Evolutionary conservation across 495 filamentous ascomycete genomes (phyloP).

Genomic region (Penicillium turbatum): DNA sequence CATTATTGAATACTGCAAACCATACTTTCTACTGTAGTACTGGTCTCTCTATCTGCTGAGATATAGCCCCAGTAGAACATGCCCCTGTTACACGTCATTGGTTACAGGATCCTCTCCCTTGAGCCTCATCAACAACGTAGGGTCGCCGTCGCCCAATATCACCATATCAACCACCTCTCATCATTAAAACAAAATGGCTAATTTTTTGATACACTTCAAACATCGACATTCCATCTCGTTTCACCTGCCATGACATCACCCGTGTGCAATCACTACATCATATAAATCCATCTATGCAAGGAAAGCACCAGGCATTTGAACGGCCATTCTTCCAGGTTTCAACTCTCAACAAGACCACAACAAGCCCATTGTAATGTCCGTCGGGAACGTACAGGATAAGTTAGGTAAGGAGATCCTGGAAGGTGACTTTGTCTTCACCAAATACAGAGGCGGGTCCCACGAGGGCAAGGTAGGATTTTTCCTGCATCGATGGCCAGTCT

Average conservation of each 20-base stretch:
- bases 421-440: slow-evolving; percentile 19
- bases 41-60: too few species aligned
- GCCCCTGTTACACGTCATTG: neutral
- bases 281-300: neutral
- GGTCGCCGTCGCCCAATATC: neutral
- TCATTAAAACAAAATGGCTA: neutral
- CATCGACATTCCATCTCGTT: neutral
- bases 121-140: slow-evolving; percentile 4
- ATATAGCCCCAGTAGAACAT: too few species aligned
- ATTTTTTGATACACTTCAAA: neutral
- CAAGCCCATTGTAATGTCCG: too few species aligned
- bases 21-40: too few species aligned
- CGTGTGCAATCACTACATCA: slow-evolving; percentile 6
- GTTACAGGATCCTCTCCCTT: neutral
- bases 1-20: too few species aligned
- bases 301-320: neutral
- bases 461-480: slow-evolving; percentile 21
- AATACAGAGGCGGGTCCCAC: slow-evolving; percentile 15
- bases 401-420: slow-evolving; percentile 16
- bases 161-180: neutral
- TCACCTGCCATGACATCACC: slow-evolving; percentile 7
- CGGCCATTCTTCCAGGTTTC: neutral
- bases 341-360: neutral
- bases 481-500: neutral
- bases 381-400: slow-evolving; percentile 15